Base-by-base conservation (phyloP, 768 basidiomycete genomes). In the Hortiboletus flavorubellus region DNA sequence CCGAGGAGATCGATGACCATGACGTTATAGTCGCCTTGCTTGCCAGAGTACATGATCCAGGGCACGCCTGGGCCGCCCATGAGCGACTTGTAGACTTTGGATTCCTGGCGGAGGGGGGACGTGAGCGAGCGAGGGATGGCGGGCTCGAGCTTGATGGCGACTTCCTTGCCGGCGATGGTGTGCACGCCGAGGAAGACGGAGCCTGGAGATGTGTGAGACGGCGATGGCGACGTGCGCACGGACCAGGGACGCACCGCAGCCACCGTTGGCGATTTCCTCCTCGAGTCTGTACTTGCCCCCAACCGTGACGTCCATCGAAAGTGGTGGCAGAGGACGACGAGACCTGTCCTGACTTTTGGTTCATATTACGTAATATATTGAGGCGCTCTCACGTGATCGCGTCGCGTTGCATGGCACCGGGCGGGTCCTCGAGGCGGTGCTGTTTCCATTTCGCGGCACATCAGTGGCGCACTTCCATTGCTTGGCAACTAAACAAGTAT, bases 1-100 rank as follows among this genome's bases (percentile, higher is more conserved):
- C 96, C 96, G 38, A 99, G 82, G 29, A 98, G 82, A 78, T 98
- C 96, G 66, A 98, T 93, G 67, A 98, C 91, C 81, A 99, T 91
- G 64, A 98, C 94, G 67, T 98, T 98, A 75, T 94, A 98, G 71
- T 94, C 86, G 31, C 89, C 95, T 67, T 95, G 87, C 57, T 83
- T 87, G 31, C 93, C 93, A 5, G 87, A 91, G 85, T 91, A 93
- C 78, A 93, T 86, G 59, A 94, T 89, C 84, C 90, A 93, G 1
- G 92, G 92, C 0, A 95, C 89, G 39, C 92, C 92, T 29, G 87
- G 84, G 46, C 89, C 91, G 41, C 93, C 92, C 80, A 89, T 89
- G 58, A 95, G 81, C 0, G 87, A 86, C 75, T 92, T 93, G 80
- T 95, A 95, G 39, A 94, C 91, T 73, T 90, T 92, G 40, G 87